phyloP scores from a whole-genome alignment of 2,329 filamentous ascomycete species.

The Atkinsonella hypoxylon region DNA sequence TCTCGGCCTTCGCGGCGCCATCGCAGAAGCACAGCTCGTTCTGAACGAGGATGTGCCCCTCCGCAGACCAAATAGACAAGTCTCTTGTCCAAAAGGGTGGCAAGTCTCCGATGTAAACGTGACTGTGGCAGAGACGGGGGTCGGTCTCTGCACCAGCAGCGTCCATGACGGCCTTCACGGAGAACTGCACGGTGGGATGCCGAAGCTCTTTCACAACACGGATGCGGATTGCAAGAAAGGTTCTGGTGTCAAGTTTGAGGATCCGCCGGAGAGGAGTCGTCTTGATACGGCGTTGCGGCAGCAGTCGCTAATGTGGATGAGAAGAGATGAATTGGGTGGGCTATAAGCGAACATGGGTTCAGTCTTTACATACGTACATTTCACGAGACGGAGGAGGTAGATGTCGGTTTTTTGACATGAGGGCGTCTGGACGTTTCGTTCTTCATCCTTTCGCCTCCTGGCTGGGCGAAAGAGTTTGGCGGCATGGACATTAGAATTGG shows the following conservation, averaged over 20 bases:
- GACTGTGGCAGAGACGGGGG: constrained; percentile 20
- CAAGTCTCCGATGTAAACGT: constrained; percentile 6
- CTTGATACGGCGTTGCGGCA: constrained; percentile 10
- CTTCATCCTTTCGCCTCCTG: too few relatives aligned
- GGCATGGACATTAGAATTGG: too few relatives aligned
- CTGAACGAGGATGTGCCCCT: constrained; percentile 16
- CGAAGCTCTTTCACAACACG: constrained; percentile 11
- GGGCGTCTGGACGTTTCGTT: too few relatives aligned
- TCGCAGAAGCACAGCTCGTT: constrained; percentile 30
- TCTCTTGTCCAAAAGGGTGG: not conserved
- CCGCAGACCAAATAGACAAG: constrained; percentile 13
- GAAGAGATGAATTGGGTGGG: not conserved
- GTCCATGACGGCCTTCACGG: constrained; percentile 3
- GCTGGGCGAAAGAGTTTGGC: too few relatives aligned
- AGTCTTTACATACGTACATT: not conserved
- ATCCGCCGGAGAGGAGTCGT: constrained; percentile 2
- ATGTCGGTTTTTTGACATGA: not conserved
- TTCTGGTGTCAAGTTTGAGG: not conserved
- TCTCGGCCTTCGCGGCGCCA: constrained; percentile 33
- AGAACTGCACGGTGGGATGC: constrained; percentile 11
- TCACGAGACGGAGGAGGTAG: too few relatives aligned
- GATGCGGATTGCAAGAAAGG: not conserved
- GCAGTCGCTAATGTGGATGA: not conserved
- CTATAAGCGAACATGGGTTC: not conserved
- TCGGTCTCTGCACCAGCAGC: constrained; percentile 13